Evolutionary conservation across 345 rosid genomes (phyloP).

Genomic region (Pelargonium nanum): DNA sequence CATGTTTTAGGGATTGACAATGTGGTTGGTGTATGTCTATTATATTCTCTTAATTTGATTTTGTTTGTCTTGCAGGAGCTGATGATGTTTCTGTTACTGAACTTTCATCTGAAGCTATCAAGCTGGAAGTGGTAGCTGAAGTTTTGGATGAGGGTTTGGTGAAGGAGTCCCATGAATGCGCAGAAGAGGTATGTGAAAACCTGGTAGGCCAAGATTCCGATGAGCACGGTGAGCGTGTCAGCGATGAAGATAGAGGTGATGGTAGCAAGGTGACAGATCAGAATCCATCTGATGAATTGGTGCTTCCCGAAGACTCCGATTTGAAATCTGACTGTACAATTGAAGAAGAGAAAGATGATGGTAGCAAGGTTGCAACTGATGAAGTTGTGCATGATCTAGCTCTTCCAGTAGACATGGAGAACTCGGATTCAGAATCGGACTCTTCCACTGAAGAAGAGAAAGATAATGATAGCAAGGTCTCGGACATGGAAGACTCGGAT

Average conservation of each 20-base stretch:
- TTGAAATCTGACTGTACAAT: not conserved
- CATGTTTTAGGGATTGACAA: not conserved
- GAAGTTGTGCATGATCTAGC: not conserved
- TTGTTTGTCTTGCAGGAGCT: not conserved
- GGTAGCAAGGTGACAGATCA: not conserved
- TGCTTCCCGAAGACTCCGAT: not conserved
- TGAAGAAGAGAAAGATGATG: not conserved
- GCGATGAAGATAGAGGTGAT: not conserved
- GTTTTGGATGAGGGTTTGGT: slow-evolving; percentile 13
- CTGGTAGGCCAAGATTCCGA: not conserved
- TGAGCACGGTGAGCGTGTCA: not conserved
- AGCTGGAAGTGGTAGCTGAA: not conserved
- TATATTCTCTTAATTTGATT: not conserved
- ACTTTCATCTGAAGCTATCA: not conserved
- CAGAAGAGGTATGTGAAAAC: not conserved
- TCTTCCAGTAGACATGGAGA: not conserved
- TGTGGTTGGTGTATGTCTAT: not conserved
- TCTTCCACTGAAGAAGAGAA: slow-evolving; percentile 13
- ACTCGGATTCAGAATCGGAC: slow-evolving; percentile 6
- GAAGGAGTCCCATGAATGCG: not conserved
- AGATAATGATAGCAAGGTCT: no score
- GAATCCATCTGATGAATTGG: not conserved
- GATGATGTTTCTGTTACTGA: not conserved
- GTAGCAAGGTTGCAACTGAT: not conserved
- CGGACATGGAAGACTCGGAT: not conserved